phyloP scores from a whole-genome alignment of 192 early-diverging fungal genomes.

The Umbelopsis sp. region DNA sequence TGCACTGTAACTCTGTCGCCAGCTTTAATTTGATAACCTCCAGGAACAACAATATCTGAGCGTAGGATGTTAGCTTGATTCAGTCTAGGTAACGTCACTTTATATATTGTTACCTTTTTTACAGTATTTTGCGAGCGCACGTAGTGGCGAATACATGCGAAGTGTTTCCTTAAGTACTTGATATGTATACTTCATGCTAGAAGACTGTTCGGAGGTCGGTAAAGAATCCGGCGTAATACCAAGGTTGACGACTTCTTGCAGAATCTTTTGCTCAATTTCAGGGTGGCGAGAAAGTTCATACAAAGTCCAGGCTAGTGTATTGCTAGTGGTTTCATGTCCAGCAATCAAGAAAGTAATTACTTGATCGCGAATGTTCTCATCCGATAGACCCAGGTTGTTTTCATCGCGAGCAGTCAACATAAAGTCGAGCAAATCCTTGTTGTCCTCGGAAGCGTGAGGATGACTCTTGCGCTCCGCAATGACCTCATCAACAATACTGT shows the following conservation, averaged over 20 bases:
- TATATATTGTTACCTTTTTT: slow-evolving; percentile 8
- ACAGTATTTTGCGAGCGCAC: slow-evolving; percentile 42
- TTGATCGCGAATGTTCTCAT: slow-evolving; percentile 62
- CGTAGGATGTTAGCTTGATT: neutral
- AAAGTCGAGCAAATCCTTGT: slow-evolving; percentile 55
- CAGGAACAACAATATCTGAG: slow-evolving; percentile 46
- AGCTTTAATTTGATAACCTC: slow-evolving; percentile 41
- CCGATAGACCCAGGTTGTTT: slow-evolving; percentile 36
- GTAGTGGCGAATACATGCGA: slow-evolving; percentile 55
- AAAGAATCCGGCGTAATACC: slow-evolving; percentile 35
- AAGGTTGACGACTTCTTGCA: slow-evolving; percentile 54
- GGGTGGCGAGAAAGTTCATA: slow-evolving; percentile 52
- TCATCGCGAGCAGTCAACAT: slow-evolving; percentile 58
- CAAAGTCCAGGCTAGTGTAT: slow-evolving; percentile 54
- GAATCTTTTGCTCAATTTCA: slow-evolving; percentile 36
- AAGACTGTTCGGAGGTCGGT: slow-evolving; percentile 43
- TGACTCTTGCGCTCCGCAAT: slow-evolving; percentile 46
- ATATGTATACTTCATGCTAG: slow-evolving; percentile 49
- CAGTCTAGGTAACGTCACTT: neutral
- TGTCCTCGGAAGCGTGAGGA: slow-evolving; percentile 32
- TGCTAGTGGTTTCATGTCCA: slow-evolving; percentile 55
- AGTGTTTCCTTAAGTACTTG: slow-evolving; percentile 62
- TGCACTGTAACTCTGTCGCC: slow-evolving; percentile 33
- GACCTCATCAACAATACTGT: slow-evolving; percentile 50
- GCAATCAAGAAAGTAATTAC: slow-evolving; percentile 68